Conservation (phyloP, 345 rosid genomes). For the Eucalyptus sp. region DNA sequence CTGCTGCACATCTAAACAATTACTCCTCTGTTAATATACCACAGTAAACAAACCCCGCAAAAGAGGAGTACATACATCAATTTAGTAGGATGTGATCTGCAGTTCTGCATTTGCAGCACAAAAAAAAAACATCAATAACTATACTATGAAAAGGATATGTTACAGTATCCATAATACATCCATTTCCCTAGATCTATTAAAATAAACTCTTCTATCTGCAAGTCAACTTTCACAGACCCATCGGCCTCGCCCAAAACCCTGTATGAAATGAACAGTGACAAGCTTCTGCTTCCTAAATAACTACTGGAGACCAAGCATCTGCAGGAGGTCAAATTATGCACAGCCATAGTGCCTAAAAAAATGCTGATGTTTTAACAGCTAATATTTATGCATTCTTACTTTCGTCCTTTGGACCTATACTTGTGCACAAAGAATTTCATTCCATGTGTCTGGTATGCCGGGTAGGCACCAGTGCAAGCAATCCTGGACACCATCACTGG, state of each 20-base stretch:
- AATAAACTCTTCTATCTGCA: neutral
- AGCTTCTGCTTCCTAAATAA: neutral
- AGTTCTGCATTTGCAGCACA: neutral
- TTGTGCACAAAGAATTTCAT: conserved; percentile 53
- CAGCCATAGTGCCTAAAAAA: neutral
- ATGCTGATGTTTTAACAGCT: neutral
- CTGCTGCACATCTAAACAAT: neutral
- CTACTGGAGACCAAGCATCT: neutral
- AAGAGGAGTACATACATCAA: neutral
- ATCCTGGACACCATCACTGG: conserved; percentile 35
- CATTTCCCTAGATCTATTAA: neutral
- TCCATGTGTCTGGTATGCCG: conserved; percentile 82
- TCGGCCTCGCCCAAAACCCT: neutral
- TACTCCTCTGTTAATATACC: neutral
- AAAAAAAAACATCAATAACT: neutral
- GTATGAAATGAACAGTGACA: neutral
- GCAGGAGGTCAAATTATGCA: neutral
- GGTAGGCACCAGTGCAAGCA: conserved; percentile 99
- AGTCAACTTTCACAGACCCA: neutral
- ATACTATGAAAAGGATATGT: neutral
- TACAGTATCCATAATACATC: neutral
- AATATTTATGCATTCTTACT: neutral
- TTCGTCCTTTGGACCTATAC: conserved; percentile 6
- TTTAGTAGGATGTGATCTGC: neutral
- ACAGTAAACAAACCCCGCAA: neutral